Evolutionary conservation across 2,329 filamentous ascomycete genomes (phyloP), one percentile per base, ranked within the genome.

Genomic region (Chaetomium olivaceum): DNA sequence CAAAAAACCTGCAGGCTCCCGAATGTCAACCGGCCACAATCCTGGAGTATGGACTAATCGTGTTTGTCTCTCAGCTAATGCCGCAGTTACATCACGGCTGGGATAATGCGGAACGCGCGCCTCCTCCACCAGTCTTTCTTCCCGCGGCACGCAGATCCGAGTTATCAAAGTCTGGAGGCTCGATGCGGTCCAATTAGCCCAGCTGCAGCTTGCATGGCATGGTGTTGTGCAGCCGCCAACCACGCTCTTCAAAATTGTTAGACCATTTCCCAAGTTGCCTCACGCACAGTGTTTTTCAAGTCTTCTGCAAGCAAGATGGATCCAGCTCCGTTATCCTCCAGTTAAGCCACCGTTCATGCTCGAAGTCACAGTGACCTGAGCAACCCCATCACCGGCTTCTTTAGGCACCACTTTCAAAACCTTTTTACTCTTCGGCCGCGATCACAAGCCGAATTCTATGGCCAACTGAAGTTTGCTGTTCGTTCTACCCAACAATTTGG

Each of bases 341-440:
- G 27, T 59, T 52, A n/a, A 29, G 27, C 21, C 16, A 8, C 31
- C 12, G 23, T 31, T 33, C 16, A 31, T 25, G 2, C 21, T 39
- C 36, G 2, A 62, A 63, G 62, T 63, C 52, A 58, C 66, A 16
- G 58, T 43, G 65, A 67, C 65, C 23, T 61, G 14, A n/a, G 21
- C 25, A 23, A 16, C 29, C 52, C 7, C 33, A 12, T 46, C 27
- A 9, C n/a, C 36, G 31, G 25, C 2, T 63, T 19, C 33, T 36
- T 46, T 43, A 5, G 16, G 12, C 46, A 27, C 29, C 31, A 43
- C 16, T 2, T n/a, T n/a, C 14, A 12, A 43, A n/a, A n/a, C 5
- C 33, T 9, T n/a, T n/a, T 39, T 8, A 19, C n/a, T 23, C 46
- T 27, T 36, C 16, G 11, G 6, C 33, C 51, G 43, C 21, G 33